Percentiles rank a stretch among this genome's conserved stretches.
Conservation (phyloP, 208 protist species). For the Naegleria gruberi region DNA sequence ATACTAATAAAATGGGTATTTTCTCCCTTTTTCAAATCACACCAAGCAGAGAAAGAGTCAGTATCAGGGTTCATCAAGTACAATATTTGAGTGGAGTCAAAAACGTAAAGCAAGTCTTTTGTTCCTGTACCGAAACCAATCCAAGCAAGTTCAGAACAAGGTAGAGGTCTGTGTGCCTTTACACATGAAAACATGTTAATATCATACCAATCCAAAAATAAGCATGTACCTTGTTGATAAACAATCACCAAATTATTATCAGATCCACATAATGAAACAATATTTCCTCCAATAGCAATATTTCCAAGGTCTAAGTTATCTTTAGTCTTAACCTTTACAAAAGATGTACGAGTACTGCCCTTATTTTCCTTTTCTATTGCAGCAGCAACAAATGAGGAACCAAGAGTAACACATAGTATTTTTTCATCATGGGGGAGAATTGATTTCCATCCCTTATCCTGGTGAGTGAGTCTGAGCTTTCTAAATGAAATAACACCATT, state of each 20-base stretch:
- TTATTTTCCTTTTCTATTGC: neutral
- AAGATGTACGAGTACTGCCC: neutral
- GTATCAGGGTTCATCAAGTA: neutral
- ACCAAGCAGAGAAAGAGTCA: neutral
- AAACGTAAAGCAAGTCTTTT: neutral
- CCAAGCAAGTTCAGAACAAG: neutral
- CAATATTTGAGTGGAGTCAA: neutral
- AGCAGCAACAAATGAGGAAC: neutral
- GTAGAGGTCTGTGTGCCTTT: neutral
- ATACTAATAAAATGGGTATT: neutral
- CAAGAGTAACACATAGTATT: neutral
- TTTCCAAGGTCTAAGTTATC: neutral
- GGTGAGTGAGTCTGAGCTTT: neutral
- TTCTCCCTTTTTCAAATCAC: neutral
- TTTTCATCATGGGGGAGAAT: neutral
- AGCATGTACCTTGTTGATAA: neutral
- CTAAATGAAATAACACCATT: neutral
- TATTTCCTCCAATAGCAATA: neutral
- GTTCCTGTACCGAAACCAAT: neutral
- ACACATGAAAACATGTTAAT: neutral
- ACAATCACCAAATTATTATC: neutral
- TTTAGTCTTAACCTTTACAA: neutral
- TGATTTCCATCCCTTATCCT: neutral
- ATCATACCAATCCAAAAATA: neutral
- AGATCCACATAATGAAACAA: neutral